These are phyloP conservation scores for Penicillium sumatraense DNA, from an alignment of 2,329 filamentous ascomycete species.

Conservation along the genomic window DNA sequence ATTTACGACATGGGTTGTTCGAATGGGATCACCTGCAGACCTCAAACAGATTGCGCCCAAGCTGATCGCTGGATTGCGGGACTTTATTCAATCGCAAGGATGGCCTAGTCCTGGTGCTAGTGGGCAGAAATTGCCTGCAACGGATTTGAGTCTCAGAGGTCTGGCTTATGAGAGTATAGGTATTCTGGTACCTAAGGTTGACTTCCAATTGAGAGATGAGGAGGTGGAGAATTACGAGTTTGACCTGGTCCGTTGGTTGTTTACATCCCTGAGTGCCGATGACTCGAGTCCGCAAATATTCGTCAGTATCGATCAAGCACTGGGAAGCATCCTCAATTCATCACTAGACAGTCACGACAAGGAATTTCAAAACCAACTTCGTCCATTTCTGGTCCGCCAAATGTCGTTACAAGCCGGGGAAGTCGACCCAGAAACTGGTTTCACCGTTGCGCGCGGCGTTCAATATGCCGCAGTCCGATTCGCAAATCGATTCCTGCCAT, in stretches of 20 bases:
- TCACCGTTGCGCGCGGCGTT: conserved; percentile 68
- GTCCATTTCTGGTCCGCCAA: conserved; percentile 68
- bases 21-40: conserved; percentile 66
- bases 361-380: conserved; percentile 49
- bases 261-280: conserved; percentile 81
- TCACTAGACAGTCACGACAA: conserved; percentile 54
- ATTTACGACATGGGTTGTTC: conserved; percentile 85
- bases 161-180: conserved; percentile 92
- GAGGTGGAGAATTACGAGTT: conserved; percentile 51
- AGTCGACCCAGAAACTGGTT: conserved; percentile 42
- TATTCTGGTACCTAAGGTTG: conserved; percentile 64
- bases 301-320: conserved; percentile 85
- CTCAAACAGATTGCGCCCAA: conserved; percentile 69
- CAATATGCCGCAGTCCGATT: conserved; percentile 85
- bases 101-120: conserved; percentile 70
- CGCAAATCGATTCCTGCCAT: conserved; percentile 85
- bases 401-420: conserved; percentile 59
- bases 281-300: conserved; percentile 72
- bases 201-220: conserved; percentile 35
- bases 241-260: conserved; percentile 73
- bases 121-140: conserved; percentile 60
- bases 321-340: conserved; percentile 75
- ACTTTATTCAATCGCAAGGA: conserved; percentile 78
- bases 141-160: conserved; percentile 71
- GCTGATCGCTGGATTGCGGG: conserved; percentile 70